A percentile compares a stretch with the other conserved stretches of the same genome.
phyloP scores from a whole-genome alignment of 352 stramenopile species.

The Pythium plurisporium region DNA sequence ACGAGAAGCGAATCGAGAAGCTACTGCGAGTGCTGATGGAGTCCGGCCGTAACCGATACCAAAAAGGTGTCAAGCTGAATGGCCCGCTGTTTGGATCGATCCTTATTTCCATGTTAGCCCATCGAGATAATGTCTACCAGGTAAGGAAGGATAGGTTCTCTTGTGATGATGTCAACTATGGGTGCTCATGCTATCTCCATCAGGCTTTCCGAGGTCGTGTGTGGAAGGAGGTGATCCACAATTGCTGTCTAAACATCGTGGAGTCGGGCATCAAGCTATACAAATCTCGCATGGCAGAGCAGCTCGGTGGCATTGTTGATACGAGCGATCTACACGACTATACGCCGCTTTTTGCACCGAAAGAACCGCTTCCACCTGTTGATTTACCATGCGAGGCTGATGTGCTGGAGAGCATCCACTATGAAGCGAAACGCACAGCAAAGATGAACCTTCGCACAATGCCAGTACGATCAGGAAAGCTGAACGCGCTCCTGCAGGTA shows the following conservation, averaged over 20 bases:
- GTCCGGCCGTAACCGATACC: constrained; percentile 60
- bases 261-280: constrained; percentile 78
- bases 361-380: constrained; percentile 26
- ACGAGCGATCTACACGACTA: constrained; percentile 62
- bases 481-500: constrained; percentile 59
- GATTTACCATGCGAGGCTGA: constrained; percentile 63
- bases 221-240: constrained; percentile 77
- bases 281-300: constrained; percentile 68
- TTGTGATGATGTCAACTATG: constrained; percentile 7
- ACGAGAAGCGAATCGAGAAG: constrained; percentile 64
- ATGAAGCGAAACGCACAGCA: constrained; percentile 43
- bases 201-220: constrained; percentile 62
- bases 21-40: constrained; percentile 48
- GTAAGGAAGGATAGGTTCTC: constrained; percentile 1
- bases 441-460: constrained; percentile 56
- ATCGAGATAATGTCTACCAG: constrained; percentile 61
- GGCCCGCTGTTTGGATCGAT: constrained; percentile 65
- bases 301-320: constrained; percentile 61
- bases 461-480: constrained; percentile 60
- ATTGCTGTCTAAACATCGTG: constrained; percentile 78
- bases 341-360: constrained; percentile 33
- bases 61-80: constrained; percentile 66
- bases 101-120: constrained; percentile 69
- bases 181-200: background rate
- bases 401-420: constrained; percentile 43